These are phyloP conservation scores for Saturnispora zaruensis DNA, from an alignment of 805 yeast genomes.

Conservation along the genomic window DNA sequence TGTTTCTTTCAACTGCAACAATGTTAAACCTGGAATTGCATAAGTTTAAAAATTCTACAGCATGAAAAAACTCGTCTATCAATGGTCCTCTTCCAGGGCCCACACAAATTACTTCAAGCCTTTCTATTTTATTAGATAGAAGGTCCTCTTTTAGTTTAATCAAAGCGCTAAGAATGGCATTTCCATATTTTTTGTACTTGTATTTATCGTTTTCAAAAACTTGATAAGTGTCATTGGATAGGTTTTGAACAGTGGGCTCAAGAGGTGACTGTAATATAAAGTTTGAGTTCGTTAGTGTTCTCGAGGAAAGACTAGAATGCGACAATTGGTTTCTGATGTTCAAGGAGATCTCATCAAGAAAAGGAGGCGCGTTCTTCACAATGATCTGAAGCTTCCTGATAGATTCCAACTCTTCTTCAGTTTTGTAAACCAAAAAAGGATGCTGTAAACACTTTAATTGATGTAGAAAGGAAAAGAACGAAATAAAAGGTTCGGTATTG, in stretches of 20 bases:
- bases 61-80: conserved; percentile 43
- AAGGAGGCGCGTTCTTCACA: background rate
- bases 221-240: conserved; percentile 53
- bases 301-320: conserved; percentile 10
- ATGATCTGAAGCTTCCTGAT: conserved; percentile 11
- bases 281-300: conserved; percentile 12
- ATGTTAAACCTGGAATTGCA: conserved; percentile 26
- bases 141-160: conserved; percentile 23
- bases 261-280: conserved; percentile 42
- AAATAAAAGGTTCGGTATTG: background rate
- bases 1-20: conserved; percentile 66
- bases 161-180: conserved; percentile 54
- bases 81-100: conserved; percentile 91
- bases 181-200: conserved; percentile 62
- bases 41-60: conserved; percentile 29
- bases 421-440: background rate
- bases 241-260: conserved; percentile 55
- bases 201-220: conserved; percentile 61
- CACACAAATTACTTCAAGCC: conserved; percentile 44
- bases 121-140: background rate
- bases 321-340: conserved; percentile 8
- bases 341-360: background rate
- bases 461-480: background rate
- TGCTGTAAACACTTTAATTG: conserved; percentile 1
- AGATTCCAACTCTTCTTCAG: background rate